Conservation (phyloP, 768 basidiomycete genomes). For the Hygrophorus russula region DNA sequence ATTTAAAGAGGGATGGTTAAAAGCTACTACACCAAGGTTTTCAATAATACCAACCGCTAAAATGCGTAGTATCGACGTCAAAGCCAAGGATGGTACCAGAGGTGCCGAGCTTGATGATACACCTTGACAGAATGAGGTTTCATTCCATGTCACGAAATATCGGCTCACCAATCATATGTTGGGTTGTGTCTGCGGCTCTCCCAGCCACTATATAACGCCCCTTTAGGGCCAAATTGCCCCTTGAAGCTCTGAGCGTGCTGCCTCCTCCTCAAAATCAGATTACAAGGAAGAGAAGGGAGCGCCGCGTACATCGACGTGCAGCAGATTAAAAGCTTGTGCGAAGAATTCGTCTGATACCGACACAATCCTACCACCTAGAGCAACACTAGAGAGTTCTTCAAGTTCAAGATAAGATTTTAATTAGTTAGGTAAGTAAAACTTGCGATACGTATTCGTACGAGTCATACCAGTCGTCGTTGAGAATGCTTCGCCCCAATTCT, state of each 20-base stretch:
- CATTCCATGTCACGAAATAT: background rate
- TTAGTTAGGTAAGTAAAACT: background rate
- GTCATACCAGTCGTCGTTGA: conserved; percentile 37
- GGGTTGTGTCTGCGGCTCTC: conserved; percentile 87
- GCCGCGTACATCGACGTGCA: conserved; percentile 63
- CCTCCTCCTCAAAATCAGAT: background rate
- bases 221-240: conserved; percentile 96
- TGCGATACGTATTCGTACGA: too few species aligned
- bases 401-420: background rate
- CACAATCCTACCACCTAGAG: conserved; percentile 66
- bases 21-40: background rate
- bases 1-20: background rate
- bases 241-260: conserved; percentile 83
- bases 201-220: conserved; percentile 93
- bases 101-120: conserved; percentile 80
- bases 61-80: conserved; percentile 93
- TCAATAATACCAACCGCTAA: conserved; percentile 49
- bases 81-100: conserved; percentile 66
- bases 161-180: conserved; percentile 67
- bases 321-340: conserved; percentile 71
- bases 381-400: conserved; percentile 83
- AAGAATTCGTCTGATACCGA: conserved; percentile 95
- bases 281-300: background rate
- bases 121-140: conserved; percentile 36
- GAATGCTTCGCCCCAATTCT: conserved; percentile 37